Base-by-base conservation (phyloP, 345 rosid species). In the Bruguiera sexangula region DNA sequence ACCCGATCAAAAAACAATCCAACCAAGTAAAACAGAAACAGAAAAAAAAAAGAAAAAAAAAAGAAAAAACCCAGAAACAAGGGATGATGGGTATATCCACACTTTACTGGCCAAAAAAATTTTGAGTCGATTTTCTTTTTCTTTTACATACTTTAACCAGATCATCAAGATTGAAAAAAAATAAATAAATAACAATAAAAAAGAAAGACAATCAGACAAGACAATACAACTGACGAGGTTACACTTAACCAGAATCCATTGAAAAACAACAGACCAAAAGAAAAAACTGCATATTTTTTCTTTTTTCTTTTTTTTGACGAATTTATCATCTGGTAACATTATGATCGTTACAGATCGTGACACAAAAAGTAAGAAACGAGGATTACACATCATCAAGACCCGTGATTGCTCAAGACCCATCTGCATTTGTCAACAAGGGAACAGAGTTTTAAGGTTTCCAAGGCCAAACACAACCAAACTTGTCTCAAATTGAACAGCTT, bases 331-430 rank as follows among this genome's bases (percentile, higher is more conserved):
- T 76, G 34, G 5, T 43, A 32, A 75, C 79, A 78, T 71, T 72
- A 59, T 76, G 85, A 83, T 84, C 79, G 30, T 80, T 32, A 67
- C 73, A 69, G 83, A 86, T 82, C 82, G 77, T 80, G 73, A 62
- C 62, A 68, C 18, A 64, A 57, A 4, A 75, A 71, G 51, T 66
- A 30, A 68, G 66, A 63, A 73, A 74, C 60, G 80, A 65, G 68
- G 66, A 84, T 83, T 81, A 85, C 84, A 75, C 76, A 80, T 78
- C 11, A 67, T 29, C 59, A 43, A 75, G 64, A 72, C 67, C 76
- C 75, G 18, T 10, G 80, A 77, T 84, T 79, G 82, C 67, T 68
- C 75, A 73, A 84, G 75, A 66, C 79, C 84, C 83, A 82, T 82
- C 82, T 70, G 82, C 86, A 85, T 77, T 80, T 46, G 73, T 67